Evolutionary conservation across 2,329 filamentous ascomycete species (phyloP).

Genomic region (Cladophialophora exuberans): DNA sequence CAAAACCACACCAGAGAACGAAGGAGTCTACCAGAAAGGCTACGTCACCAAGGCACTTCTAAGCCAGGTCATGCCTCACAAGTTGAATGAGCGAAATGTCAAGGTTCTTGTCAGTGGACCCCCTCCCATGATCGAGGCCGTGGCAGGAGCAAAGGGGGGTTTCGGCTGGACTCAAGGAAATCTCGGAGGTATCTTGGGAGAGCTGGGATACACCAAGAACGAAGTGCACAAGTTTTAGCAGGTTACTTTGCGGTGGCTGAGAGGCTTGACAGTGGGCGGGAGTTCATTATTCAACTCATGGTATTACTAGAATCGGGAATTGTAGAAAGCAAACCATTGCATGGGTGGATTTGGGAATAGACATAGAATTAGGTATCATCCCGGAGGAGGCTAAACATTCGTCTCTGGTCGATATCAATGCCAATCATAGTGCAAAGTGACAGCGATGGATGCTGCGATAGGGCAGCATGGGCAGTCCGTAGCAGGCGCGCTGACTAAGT

Average conservation of each 20-base stretch:
- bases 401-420: neutral
- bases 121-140: conserved; percentile 64
- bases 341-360: neutral
- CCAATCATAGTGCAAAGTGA: neutral
- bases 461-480: neutral
- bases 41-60: conserved; percentile 63
- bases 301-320: conserved; percentile 23
- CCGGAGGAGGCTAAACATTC: conserved; percentile 4
- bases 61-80: conserved; percentile 50
- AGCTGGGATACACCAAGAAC: conserved; percentile 61
- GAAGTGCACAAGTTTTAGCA: conserved; percentile 64
- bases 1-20: conserved; percentile 39
- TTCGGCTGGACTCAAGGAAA: conserved; percentile 39
- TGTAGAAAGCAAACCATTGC: neutral
- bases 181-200: conserved; percentile 55
- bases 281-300: conserved; percentile 18
- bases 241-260: neutral
- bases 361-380: conserved; percentile 3
- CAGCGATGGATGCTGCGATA: neutral
- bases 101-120: conserved; percentile 74
- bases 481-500: neutral
- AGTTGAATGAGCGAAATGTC: conserved; percentile 31
- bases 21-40: conserved; percentile 54
- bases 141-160: conserved; percentile 51
- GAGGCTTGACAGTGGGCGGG: no score